These are phyloP conservation scores for Cyamopsis tetragonoloba DNA, from an alignment of 306 rosid genomes.

Conservation along the genomic window DNA sequence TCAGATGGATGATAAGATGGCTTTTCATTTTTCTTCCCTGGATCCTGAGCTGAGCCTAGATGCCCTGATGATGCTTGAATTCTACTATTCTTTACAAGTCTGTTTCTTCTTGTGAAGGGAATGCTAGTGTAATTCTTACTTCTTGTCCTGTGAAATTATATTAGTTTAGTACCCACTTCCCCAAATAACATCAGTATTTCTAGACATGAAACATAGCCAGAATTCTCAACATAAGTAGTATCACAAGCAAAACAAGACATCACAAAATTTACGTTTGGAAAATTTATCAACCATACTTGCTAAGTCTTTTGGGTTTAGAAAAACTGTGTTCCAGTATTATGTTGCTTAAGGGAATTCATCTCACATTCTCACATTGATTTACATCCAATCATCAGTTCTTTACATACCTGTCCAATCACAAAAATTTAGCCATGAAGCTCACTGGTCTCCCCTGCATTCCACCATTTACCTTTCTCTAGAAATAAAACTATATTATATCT, in stretches of 20 bases:
- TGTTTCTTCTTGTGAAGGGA: slow-evolving; percentile 43
- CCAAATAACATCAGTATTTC: background rate
- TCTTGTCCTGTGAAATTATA: slow-evolving; percentile 48
- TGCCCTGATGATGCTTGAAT: slow-evolving; percentile 59
- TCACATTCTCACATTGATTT: background rate
- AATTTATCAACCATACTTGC: background rate
- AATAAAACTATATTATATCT: background rate
- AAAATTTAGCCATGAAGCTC: slow-evolving; percentile 15
- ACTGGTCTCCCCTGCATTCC: background rate
- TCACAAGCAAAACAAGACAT: background rate
- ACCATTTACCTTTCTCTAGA: background rate
- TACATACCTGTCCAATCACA: background rate
- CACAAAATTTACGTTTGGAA: background rate
- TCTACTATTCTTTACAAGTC: slow-evolving; percentile 46
- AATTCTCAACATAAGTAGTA: background rate
- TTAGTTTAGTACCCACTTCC: slow-evolving; percentile 3
- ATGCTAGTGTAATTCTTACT: slow-evolving; percentile 36
- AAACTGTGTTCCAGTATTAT: background rate
- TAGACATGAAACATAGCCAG: slow-evolving; percentile 12
- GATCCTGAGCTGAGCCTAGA: slow-evolving; percentile 69
- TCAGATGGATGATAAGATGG: slow-evolving; percentile 88
- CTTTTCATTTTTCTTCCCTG: slow-evolving; percentile 56
- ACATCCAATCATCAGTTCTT: background rate
- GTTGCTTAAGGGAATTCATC: slow-evolving; percentile 8
- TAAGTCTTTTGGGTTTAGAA: background rate